Conservation (phyloP, 2,329 filamentous ascomycete genomes). For the Clonostachys sp. region DNA sequence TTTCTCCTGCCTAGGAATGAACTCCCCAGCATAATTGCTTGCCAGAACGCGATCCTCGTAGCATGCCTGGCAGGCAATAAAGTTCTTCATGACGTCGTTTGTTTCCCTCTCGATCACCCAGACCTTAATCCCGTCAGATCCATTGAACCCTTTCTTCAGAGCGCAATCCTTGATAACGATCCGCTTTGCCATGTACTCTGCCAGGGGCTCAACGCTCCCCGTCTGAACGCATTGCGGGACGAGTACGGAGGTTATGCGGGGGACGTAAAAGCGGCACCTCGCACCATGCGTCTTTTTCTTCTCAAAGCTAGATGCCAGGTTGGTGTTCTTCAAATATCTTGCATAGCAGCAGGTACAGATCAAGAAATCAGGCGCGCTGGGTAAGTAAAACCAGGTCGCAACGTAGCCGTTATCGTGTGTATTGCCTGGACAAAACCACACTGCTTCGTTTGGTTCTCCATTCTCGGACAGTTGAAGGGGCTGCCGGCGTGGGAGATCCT, state of each 20-base stretch:
- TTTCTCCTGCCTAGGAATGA: conserved; percentile 9
- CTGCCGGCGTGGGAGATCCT: background rate
- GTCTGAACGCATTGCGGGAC: conserved; percentile 21
- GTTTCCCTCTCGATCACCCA: conserved; percentile 12
- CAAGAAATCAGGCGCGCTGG: conserved; percentile 18
- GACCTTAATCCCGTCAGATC: conserved; percentile 20
- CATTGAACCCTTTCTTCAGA: conserved; percentile 10
- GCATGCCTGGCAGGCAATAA: conserved; percentile 31
- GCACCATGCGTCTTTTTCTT: conserved; percentile 11
- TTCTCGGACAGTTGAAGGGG: conserved; percentile 8
- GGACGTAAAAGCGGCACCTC: conserved; percentile 19
- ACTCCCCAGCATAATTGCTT: conserved; percentile 18
- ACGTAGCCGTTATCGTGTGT: conserved; percentile 17
- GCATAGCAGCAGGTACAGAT: conserved; percentile 36
- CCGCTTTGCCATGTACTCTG: conserved; percentile 19
- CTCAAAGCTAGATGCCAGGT: conserved; percentile 20
- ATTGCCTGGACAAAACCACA: conserved; percentile 18
- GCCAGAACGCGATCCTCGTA: conserved; percentile 23
- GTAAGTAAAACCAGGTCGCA: conserved; percentile 18
- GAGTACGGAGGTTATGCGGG: conserved; percentile 24
- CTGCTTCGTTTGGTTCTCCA: conserved; percentile 12
- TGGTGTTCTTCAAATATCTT: conserved; percentile 24
- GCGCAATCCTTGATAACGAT: conserved; percentile 19
- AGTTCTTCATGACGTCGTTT: conserved; percentile 17
- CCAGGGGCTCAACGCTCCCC: conserved; percentile 13